Base-by-base conservation (phyloP, 2,329 filamentous ascomycete genomes). In the Fusarium goolgardi region DNA sequence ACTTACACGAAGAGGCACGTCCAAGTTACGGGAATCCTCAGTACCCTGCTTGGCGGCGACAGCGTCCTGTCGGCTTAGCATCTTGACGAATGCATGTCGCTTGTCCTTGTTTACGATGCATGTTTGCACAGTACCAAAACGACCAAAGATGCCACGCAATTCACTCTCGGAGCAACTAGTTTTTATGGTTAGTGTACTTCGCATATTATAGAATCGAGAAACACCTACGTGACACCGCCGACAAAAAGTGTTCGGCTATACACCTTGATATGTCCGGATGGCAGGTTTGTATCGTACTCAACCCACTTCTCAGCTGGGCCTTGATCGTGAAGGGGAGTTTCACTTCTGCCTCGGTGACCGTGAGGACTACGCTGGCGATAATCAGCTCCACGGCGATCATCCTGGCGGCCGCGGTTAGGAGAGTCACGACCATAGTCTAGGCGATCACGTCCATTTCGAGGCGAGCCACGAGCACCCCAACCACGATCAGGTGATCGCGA, bases 51-150 rank as follows among this genome's bases (percentile, higher is more conserved):
- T 96, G 51, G 96, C 96, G 65, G 79, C 83, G 61, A 97, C 86
- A 16, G 96, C 95, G 78, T 97, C 93, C 65, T 88, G 86, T 37
- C 96, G 93, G 67, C 88, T 96, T 71, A 96, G 87, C 96, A 99
- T 99, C 82, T 99, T 99, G 75, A 99, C 95, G 78, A 99, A 99
- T 8, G 96, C 96, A 79, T 99, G 96, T 20, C 96, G 92, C 82
- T 98, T 99, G 76, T 99, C 96, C 75, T 93, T 91, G 81, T 99
- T 98, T 71, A 97, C 94, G 70, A 99, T 99, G 80, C 95, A 98
- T 2, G 95, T 97, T 79, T 99, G 96, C 6, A 99, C 96, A 54
- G 90, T 84, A 61, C 96, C 96, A 76, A 90, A 97, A 45, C 89
- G 89, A 74, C 83, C 85, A 78, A 99, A 99, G 44, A 97, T 89